Percentiles rank a stretch among this genome's conserved stretches.
These are phyloP conservation scores for Inga laurina DNA, from an alignment of 306 rosid genomes.

Conservation along the genomic window DNA sequence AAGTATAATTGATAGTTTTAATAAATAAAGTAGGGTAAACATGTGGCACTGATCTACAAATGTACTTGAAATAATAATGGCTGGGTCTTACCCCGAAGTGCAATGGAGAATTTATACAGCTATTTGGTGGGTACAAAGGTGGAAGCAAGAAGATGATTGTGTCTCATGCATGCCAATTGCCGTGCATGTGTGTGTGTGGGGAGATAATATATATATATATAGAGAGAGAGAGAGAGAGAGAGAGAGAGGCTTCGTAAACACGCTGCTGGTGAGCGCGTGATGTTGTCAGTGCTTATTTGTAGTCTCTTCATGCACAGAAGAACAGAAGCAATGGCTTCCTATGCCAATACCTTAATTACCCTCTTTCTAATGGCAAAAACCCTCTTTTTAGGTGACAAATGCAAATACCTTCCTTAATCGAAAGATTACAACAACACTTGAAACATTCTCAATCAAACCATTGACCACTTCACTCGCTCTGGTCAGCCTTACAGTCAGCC, in stretches of 20 bases:
- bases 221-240: background rate
- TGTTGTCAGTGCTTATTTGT: conserved; percentile 23
- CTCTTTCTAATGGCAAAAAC: too few species aligned
- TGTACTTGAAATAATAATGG: background rate
- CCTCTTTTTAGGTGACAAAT: too few species aligned
- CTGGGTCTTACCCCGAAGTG: background rate
- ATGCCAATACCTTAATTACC: too few species aligned
- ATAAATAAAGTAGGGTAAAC: background rate
- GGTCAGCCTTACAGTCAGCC: too few species aligned
- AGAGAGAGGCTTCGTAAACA: conserved; percentile 11
- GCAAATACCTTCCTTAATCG: too few species aligned
- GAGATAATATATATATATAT: background rate
- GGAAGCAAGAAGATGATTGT: conserved; percentile 42
- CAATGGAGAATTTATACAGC: background rate
- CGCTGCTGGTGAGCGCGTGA: conserved; percentile 28
- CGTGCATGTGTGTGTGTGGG: background rate
- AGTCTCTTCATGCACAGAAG: background rate
- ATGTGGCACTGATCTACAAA: background rate
- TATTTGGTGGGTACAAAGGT: background rate
- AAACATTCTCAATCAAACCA: too few species aligned
- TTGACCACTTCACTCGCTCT: too few species aligned
- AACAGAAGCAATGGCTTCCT: background rate
- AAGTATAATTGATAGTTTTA: background rate
- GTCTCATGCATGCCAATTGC: conserved; percentile 49
- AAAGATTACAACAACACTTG: too few species aligned